phyloP scores from a whole-genome alignment of 2,329 filamentous ascomycete genomes.

The Diaporthe destruens region DNA sequence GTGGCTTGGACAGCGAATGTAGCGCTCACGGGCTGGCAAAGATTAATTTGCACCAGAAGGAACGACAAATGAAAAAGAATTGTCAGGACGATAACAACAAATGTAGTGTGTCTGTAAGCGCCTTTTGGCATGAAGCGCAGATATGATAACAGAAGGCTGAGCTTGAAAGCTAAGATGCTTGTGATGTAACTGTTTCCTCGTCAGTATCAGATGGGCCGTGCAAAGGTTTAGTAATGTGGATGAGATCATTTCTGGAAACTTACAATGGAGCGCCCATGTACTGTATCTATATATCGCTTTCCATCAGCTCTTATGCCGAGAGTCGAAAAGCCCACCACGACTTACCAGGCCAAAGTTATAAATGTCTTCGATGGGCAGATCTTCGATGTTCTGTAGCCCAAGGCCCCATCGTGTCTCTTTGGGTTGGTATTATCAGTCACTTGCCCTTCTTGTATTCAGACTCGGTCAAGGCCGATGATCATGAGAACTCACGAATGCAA shows the following conservation, averaged over 20 bases:
- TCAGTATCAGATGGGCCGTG: background rate
- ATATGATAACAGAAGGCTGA: conserved; percentile 58
- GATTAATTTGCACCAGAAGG: conserved; percentile 52
- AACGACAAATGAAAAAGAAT: conserved; percentile 56
- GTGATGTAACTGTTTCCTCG: conserved; percentile 52
- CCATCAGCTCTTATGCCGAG: conserved; percentile 8
- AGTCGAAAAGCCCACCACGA: background rate
- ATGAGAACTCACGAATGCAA: conserved; percentile 51
- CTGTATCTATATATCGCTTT: conserved; percentile 50
- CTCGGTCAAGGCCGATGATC: background rate
- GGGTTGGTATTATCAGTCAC: background rate
- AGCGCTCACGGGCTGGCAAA: conserved; percentile 53
- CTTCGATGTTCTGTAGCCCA: conserved; percentile 51
- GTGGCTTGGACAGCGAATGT: conserved; percentile 16
- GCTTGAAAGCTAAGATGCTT: conserved; percentile 61
- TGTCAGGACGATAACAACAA: conserved; percentile 52
- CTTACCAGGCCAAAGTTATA: conserved; percentile 55
- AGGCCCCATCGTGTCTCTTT: conserved; percentile 61
- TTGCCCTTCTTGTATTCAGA: background rate
- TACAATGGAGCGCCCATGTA: conserved; percentile 59
- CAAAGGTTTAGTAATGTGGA: too few species aligned
- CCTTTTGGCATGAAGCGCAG: conserved; percentile 58
- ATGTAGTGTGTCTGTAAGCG: conserved; percentile 51
- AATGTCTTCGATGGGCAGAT: conserved; percentile 55
- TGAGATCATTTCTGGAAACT: conserved; percentile 32